Percentiles rank a stretch among this genome's conserved stretches.
Evolutionary conservation across 2,329 filamentous ascomycete species (phyloP).

Genomic region (Coleophoma cylindrospora): DNA sequence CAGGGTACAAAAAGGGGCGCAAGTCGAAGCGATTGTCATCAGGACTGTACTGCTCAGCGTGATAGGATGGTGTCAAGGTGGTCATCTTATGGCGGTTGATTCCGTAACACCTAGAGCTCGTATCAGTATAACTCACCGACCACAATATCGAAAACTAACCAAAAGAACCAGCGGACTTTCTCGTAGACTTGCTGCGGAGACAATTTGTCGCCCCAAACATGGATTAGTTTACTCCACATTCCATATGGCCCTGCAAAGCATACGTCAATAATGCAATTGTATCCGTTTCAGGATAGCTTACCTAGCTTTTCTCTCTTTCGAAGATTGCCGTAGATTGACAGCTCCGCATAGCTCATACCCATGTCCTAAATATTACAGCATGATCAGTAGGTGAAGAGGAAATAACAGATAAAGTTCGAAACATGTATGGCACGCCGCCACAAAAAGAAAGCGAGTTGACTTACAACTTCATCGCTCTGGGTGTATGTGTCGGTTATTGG

Average conservation of each 20-base stretch:
- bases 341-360: constrained; percentile 47
- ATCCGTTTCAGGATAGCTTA: constrained; percentile 38
- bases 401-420: too few relatives aligned
- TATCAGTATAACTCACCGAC: constrained; percentile 14
- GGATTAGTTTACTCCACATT: constrained; percentile 40
- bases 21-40: constrained; percentile 56
- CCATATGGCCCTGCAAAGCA: constrained; percentile 30
- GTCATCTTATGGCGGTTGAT: constrained; percentile 62
- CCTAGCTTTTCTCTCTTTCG: constrained; percentile 22
- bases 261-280: constrained; percentile 29
- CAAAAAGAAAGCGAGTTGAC: too few relatives aligned
- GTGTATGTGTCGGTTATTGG: constrained; percentile 59
- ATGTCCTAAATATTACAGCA: constrained; percentile 29
- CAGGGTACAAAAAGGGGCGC: constrained; percentile 49
- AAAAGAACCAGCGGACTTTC: constrained; percentile 39
- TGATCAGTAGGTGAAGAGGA: too few relatives aligned
- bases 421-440: too few relatives aligned
- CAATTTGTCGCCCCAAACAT: constrained; percentile 37
- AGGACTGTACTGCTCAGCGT: constrained; percentile 40
- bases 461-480: constrained; percentile 36
- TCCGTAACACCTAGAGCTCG: constrained; percentile 34
- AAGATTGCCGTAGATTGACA: constrained; percentile 35
- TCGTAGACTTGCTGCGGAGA: constrained; percentile 38
- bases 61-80: constrained; percentile 33
- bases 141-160: constrained; percentile 1